Percentiles rank a stretch among this genome's conserved stretches.
These are phyloP conservation scores for Penicillium goetzii DNA, from an alignment of 495 filamentous ascomycete species.

Conservation along the genomic window DNA sequence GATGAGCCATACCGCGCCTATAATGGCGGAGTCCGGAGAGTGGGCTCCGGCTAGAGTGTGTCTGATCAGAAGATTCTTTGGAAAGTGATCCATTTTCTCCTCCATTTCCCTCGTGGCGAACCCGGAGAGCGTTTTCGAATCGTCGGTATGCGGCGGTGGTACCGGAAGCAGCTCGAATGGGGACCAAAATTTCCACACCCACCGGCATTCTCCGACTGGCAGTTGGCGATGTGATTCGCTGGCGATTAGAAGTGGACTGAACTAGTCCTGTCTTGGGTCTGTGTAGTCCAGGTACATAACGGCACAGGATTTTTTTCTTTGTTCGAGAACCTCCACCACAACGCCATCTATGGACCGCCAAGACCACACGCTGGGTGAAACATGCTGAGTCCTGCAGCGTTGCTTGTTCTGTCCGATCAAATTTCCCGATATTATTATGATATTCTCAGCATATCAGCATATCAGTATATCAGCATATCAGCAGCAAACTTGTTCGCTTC, in stretches of 20 bases:
- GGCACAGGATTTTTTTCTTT: background rate
- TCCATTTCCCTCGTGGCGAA: slow-evolving; percentile 12
- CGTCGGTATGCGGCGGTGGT: background rate
- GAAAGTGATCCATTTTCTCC: background rate
- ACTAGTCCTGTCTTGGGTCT: background rate
- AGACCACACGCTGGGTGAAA: background rate
- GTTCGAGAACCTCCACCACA: background rate
- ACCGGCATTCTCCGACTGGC: slow-evolving; percentile 24
- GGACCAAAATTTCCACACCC: slow-evolving; percentile 16
- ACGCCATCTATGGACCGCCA: slow-evolving; percentile 1
- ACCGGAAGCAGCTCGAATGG: background rate
- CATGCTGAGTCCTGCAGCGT: background rate
- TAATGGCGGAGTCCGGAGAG: slow-evolving; percentile 13
- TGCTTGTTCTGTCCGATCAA: too few relatives aligned
- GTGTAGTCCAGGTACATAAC: slow-evolving; percentile 9
- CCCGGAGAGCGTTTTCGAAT: slow-evolving; percentile 5
- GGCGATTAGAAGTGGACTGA: slow-evolving; percentile 17
- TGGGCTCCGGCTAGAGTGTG: slow-evolving; percentile 16
- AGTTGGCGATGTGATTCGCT: slow-evolving; percentile 19
- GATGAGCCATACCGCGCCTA: background rate
- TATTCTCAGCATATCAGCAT: background rate
- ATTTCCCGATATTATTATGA: background rate
- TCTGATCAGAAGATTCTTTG: background rate
- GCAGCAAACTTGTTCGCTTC: slow-evolving; percentile 21
- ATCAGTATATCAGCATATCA: background rate